Percentiles rank a stretch among this genome's conserved stretches.
Evolutionary conservation across 345 rosid species (phyloP).

Genomic region (Gossypium mustelinum): DNA sequence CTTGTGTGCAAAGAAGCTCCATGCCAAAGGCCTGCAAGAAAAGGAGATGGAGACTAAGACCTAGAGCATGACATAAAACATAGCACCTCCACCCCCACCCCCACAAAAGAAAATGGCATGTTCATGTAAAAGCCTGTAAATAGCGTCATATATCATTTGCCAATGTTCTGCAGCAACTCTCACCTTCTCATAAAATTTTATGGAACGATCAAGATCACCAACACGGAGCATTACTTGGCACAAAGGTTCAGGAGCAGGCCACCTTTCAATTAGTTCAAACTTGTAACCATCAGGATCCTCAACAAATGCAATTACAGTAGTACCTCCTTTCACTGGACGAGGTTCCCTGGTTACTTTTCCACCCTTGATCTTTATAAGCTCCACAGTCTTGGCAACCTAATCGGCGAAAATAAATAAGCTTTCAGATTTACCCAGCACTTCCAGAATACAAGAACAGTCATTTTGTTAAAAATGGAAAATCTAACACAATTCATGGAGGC

Average conservation of each 20-base stretch:
- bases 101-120: neutral
- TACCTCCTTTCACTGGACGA: constrained; percentile 97
- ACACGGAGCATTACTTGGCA: constrained; percentile 99
- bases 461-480: neutral
- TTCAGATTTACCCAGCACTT: constrained; percentile 2
- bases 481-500: neutral
- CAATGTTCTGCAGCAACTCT: constrained; percentile 14
- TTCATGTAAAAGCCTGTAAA: neutral
- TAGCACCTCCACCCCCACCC: neutral
- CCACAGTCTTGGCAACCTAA: constrained; percentile 87
- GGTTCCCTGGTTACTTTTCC: constrained; percentile 96
- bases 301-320: constrained; percentile 79
- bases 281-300: constrained; percentile 99
- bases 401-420: neutral
- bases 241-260: constrained; percentile 92
- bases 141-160: neutral
- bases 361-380: constrained; percentile 91
- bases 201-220: constrained; percentile 88
- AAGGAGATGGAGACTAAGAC: neutral
- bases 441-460: neutral
- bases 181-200: constrained; percentile 92
- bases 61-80: neutral
- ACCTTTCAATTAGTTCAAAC: constrained; percentile 95
- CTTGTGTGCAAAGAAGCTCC: constrained; percentile 90
- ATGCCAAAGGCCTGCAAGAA: constrained; percentile 80